Evolutionary conservation across 176 grass and related monocot genomes (phyloP), one percentile per base, ranked within the genome.

Genomic region (Themeda triandra): DNA sequence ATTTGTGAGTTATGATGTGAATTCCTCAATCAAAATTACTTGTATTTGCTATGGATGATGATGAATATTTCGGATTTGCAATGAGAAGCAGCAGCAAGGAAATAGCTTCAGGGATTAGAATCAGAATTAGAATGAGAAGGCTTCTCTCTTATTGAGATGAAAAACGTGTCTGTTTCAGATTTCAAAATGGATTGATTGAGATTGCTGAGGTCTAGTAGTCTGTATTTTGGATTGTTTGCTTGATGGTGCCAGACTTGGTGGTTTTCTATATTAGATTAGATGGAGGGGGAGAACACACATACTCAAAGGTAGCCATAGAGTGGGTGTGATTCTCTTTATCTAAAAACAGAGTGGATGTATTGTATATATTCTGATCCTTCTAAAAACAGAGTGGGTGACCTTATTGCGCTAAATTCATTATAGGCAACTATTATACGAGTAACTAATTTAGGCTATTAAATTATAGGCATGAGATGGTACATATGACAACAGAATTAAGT

Each of bases 61-160:
- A 49, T 18, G 46, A 49, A 18, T 15, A 49, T 48, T 18, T 49
- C 46, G 15, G 15, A 18, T 49, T 49, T 17, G 5, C 46, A 49
- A 49, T 49, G 46, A 68, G 13, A 29, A 75, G 27, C 27, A 65
- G 25, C 79, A 42, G 54, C 6, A 53, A 45, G 42, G 77, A 6
- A 82, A 82, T 4, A 41, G 35, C n/a, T 48, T 5, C 9, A 79
- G 68, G 13, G 84, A 73, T 46, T n/a, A 35, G 33, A 5, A 35
- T 35, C 73, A 41, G 13, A 73, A 73, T 2, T 54, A 79, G 9
- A 76, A 82, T 46, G 73, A 40, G 3, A 83, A 74, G 68, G 24
- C 62, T 5, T 51, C 68, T 73, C 36, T 80, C n/a, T 83, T 87
- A 29, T 49, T 87, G 74, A 83, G 84, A 33, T 90, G 84, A 90